These are phyloP conservation scores for Rhodosporidiobolus odoratus DNA, from an alignment of 768 basidiomycete species.

Conservation along the genomic window DNA sequence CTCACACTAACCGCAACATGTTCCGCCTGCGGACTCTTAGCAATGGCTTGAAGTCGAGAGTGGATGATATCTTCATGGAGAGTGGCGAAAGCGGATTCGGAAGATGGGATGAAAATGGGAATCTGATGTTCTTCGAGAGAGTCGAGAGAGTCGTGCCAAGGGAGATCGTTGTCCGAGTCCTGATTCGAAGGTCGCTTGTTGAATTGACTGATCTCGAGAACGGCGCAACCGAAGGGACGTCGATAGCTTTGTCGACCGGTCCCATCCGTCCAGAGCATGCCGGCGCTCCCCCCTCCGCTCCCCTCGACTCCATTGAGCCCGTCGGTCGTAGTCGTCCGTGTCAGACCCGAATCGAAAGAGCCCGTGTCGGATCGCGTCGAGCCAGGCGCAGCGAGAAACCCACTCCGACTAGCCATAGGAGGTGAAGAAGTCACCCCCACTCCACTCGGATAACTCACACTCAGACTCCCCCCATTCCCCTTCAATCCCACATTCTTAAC, in stretches of 20 bases:
- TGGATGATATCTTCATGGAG: slow-evolving; percentile 92
- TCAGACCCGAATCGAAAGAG: slow-evolving; percentile 15
- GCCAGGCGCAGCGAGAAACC: not conserved
- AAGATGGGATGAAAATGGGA: slow-evolving; percentile 77
- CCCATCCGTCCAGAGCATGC: slow-evolving; percentile 22
- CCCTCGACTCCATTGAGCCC: no score
- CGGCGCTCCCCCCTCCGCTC: not conserved
- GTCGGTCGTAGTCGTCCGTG: not conserved
- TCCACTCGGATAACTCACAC: no score
- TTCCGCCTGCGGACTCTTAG: slow-evolving; percentile 82
- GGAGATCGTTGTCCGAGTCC: slow-evolving; percentile 51
- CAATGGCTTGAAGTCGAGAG: slow-evolving; percentile 68
- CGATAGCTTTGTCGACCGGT: slow-evolving; percentile 53
- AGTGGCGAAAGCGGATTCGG: slow-evolving; percentile 82
- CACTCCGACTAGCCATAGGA: not conserved
- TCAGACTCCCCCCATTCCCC: no score
- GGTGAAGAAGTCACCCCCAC: not conserved
- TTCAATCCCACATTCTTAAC: slow-evolving; percentile 78
- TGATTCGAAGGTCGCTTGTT: slow-evolving; percentile 45
- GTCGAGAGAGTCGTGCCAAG: slow-evolving; percentile 60
- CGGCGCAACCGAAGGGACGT: slow-evolving; percentile 92
- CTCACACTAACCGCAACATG: slow-evolving; percentile 76
- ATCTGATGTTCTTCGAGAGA: slow-evolving; percentile 70
- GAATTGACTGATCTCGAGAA: slow-evolving; percentile 75
- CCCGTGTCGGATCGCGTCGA: slow-evolving; percentile 5